These are phyloP conservation scores for Astrephomene gubernaculifera DNA, from an alignment of 139 green algal species.

Conservation along the genomic window DNA sequence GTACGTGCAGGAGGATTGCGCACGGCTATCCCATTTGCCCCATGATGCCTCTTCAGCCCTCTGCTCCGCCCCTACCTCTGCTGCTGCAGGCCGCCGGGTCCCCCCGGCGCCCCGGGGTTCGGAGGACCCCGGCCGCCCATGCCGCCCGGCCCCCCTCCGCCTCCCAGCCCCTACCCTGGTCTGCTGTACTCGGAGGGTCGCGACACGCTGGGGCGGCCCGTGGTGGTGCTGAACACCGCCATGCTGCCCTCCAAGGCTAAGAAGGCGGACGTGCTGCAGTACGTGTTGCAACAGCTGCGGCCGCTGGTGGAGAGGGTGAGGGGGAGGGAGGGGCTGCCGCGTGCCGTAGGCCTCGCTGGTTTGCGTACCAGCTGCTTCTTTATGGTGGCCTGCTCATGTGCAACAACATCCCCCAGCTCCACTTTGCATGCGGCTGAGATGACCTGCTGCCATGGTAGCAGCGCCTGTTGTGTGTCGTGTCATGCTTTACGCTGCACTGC, in stretches of 20 bases:
- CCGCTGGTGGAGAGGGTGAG: conserved; percentile 72
- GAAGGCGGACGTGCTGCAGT: conserved; percentile 57
- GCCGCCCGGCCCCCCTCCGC: background rate
- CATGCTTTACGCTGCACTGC: too few relatives aligned
- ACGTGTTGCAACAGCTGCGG: conserved; percentile 66
- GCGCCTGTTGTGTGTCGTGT: too few relatives aligned
- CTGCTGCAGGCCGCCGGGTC: background rate
- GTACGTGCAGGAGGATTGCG: too few relatives aligned
- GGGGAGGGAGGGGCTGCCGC: too few relatives aligned
- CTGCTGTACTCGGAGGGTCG: conserved; percentile 79
- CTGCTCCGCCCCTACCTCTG: background rate
- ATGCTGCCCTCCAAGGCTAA: conserved; percentile 61
- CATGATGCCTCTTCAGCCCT: background rate
- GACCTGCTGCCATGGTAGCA: too few relatives aligned
- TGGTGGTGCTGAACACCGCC: conserved; percentile 81
- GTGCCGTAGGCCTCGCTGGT: too few relatives aligned
- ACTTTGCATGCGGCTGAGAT: too few relatives aligned
- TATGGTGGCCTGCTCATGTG: too few relatives aligned
- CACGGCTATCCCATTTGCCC: too few relatives aligned
- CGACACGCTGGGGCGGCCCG: conserved; percentile 76
- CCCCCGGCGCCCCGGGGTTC: background rate
- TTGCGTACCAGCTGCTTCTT: too few relatives aligned
- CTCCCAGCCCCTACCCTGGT: conserved; percentile 38
- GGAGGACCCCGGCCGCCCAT: conserved; percentile 20
- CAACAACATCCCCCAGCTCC: too few relatives aligned